These are phyloP conservation scores for Neurospora sp. DNA, from an alignment of 495 filamentous ascomycete species.

Conservation along the genomic window DNA sequence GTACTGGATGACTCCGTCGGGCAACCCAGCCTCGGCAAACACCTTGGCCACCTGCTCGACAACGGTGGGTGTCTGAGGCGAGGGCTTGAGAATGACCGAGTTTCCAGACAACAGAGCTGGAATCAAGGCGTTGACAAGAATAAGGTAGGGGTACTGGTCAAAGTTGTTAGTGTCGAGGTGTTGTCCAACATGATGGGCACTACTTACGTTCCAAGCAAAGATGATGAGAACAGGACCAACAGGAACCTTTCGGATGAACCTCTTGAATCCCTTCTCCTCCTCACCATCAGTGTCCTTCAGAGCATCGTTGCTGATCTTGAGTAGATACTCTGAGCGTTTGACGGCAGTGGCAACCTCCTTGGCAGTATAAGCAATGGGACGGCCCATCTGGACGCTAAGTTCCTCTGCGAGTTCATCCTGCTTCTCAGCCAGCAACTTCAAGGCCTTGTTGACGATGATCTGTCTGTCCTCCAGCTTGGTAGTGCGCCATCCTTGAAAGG, in stretches of 20 bases:
- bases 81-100: conserved; percentile 83
- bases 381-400: conserved; percentile 88
- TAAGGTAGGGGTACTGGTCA: conserved; percentile 79
- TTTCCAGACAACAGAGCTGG: conserved; percentile 83
- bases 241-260: conserved; percentile 78
- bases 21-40: conserved; percentile 69
- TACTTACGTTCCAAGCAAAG: conserved; percentile 88
- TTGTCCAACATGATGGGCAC: not conserved
- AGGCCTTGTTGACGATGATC: conserved; percentile 63
- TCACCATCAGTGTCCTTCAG: conserved; percentile 70
- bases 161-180: not conserved
- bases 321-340: conserved; percentile 67
- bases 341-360: conserved; percentile 77
- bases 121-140: conserved; percentile 80
- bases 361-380: conserved; percentile 74
- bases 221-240: conserved; percentile 77
- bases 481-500: conserved; percentile 61
- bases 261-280: conserved; percentile 72
- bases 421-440: conserved; percentile 54
- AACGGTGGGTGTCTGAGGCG: conserved; percentile 85
- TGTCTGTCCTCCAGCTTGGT: conserved; percentile 58
- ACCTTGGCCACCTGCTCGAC: conserved; percentile 69
- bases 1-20: conserved; percentile 72
- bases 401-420: conserved; percentile 76
- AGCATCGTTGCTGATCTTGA: conserved; percentile 65